These are phyloP conservation scores for Talaromyces sp. DNA, from an alignment of 2,329 filamentous ascomycete genomes.

Conservation along the genomic window DNA sequence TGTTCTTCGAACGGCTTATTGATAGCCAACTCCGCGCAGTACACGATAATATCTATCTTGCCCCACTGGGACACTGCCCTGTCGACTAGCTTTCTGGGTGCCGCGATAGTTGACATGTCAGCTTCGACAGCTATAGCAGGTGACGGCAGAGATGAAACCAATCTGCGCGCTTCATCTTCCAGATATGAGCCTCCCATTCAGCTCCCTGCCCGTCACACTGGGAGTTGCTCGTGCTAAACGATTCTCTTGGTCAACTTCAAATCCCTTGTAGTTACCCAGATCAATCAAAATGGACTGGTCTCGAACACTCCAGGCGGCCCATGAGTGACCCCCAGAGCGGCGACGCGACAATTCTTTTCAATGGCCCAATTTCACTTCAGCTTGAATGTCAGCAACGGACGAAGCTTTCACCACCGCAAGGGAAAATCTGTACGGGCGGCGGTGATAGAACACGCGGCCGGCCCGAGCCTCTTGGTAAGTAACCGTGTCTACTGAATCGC, in stretches of 20 bases:
- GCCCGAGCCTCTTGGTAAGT: not conserved
- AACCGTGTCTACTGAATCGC: not conserved
- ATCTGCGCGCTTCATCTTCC: not conserved
- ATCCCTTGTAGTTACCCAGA: conserved; percentile 10
- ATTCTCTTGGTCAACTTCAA: conserved; percentile 3
- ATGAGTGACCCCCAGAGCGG: not conserved
- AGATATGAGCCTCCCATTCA: not conserved
- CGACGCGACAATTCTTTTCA: not conserved
- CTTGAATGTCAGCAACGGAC: not conserved
- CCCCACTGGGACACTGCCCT: not conserved
- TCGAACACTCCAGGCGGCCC: conserved; percentile 5
- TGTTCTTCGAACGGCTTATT: not conserved
- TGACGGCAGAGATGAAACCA: not conserved
- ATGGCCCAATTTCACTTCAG: not conserved
- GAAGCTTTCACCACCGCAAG: not conserved
- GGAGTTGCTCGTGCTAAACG: not conserved
- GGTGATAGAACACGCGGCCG: not conserved
- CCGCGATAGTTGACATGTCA: not conserved
- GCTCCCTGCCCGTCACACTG: not conserved
- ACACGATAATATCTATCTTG: not conserved
- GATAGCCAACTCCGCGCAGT: not conserved
- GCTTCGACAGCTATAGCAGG: not conserved
- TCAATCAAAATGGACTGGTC: conserved; percentile 11
- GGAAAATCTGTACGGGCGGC: not conserved
- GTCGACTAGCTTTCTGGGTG: not conserved